Evolutionary conservation across 2,329 filamentous ascomycete species (phyloP), one percentile per base, ranked within the genome.

Genomic region (Ceratocystis cacaofunesta): DNA sequence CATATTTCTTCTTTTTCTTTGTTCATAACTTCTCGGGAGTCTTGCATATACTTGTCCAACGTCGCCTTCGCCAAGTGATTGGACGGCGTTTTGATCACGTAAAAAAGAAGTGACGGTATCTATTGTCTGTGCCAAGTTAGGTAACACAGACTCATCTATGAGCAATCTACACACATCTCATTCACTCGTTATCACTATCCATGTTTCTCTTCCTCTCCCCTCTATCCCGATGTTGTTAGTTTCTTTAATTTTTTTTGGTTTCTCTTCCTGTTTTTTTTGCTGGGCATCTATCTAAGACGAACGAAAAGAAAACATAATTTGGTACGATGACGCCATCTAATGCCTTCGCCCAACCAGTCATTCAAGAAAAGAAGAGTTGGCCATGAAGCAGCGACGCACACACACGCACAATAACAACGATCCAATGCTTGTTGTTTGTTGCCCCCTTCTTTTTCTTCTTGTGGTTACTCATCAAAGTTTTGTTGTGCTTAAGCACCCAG

Each of bases 401-500:
- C 25, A 30, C 52, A 65, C 41, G 57, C 48, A 50, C 48, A 50
- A 19, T 19, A 50, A 19, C 19, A 50, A 50, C 7, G 7, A 25
- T 30, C 3, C 52, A 50, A 50, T 57, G 22, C 52, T 32, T 57
- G n/a, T 30, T 57, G 15, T 5, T 28, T 17, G 52, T 28, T 30
- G 22, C 52, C 30, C 22, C 22, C 48, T 19, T 32, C 41, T 30
- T 22, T 61, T 22, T 36, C 25, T 41, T 61, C 19, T 55, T 55
- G 22, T 15, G 52, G 32, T 28, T 12, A 17, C 30, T 57, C 43
- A 62, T 62, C 32, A 44, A 19, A 19, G n/a, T 61, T 30, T 15
- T 58, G 69, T 70, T 70, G 71, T 73, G 80, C 81, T 73, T 78
- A 78, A 74, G 79, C 78, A 72, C 81, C 82, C 70, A 85, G 77